These are phyloP conservation scores for Solanum gracilifrons DNA, from an alignment of 257 asterid species.

Conservation along the genomic window DNA sequence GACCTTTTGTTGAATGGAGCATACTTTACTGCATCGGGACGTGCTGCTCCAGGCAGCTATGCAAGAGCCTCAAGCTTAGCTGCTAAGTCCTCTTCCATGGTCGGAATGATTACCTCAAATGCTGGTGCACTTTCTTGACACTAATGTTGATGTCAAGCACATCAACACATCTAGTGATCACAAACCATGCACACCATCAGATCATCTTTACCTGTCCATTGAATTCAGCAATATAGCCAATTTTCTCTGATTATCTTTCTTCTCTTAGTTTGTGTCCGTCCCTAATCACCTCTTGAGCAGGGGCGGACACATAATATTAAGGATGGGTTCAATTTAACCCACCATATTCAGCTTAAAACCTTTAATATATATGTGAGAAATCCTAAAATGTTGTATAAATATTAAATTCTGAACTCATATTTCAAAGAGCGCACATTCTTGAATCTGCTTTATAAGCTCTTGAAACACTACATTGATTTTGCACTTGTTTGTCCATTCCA, in stretches of 20 bases:
- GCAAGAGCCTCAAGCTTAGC: constrained; percentile 84
- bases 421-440: neutral
- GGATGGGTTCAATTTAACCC: neutral
- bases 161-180: neutral
- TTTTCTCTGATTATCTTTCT: neutral
- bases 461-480: neutral
- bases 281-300: neutral
- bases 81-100: constrained; percentile 75
- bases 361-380: neutral
- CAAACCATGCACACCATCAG: neutral
- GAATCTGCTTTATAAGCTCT: neutral
- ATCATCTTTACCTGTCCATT: neutral
- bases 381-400: neutral
- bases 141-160: constrained; percentile 25
- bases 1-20: constrained; percentile 96
- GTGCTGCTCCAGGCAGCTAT: constrained; percentile 58
- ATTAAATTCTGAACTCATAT: neutral
- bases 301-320: neutral
- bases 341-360: neutral
- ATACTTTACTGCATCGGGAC: constrained; percentile 68
- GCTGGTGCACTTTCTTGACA: constrained; percentile 69
- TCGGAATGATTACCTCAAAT: constrained; percentile 51
- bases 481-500: neutral
- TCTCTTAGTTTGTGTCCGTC: neutral
- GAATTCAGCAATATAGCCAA: neutral